Percentiles rank a stretch among this genome's conserved stretches.
Evolutionary conservation across 805 yeast genomes (phyloP).

Genomic region (Saccharomycopsis sp.): DNA sequence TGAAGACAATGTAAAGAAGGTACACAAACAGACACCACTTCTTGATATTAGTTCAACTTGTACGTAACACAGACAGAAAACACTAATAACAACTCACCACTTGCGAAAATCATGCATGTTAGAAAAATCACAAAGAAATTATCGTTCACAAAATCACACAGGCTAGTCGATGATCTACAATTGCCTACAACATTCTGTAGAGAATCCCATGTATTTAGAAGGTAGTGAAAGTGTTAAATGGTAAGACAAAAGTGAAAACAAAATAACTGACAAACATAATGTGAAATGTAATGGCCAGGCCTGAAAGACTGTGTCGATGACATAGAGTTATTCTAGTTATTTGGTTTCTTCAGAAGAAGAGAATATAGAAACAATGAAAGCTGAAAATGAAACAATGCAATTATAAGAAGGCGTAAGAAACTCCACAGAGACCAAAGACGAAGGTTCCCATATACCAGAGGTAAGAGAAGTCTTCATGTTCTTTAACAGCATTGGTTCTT

Average conservation of each 20-base stretch:
- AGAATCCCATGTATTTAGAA: not conserved
- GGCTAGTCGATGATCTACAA: no score
- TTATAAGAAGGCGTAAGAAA: constrained; percentile 19
- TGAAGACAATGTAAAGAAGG: no score
- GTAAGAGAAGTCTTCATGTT: constrained; percentile 36
- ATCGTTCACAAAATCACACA: no score
- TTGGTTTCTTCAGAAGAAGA: not conserved
- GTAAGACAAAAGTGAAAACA: not conserved
- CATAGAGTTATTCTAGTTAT: not conserved
- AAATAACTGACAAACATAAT: not conserved
- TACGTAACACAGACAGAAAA: not conserved
- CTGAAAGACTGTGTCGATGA: not conserved
- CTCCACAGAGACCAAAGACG: constrained; percentile 22
- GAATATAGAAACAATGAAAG: not conserved
- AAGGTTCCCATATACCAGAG: constrained; percentile 56
- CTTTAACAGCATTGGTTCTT: constrained; percentile 64
- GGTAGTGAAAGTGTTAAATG: not conserved
- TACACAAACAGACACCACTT: no score
- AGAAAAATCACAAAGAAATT: constrained; percentile 1
- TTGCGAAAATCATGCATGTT: constrained; percentile 1
- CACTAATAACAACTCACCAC: no score
- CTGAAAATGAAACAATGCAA: not conserved
- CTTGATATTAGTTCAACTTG: not conserved
- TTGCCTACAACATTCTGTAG: not conserved
- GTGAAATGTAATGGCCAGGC: not conserved